Conservation (phyloP, 169 alveolate species). For the Blepharisma undulans region DNA sequence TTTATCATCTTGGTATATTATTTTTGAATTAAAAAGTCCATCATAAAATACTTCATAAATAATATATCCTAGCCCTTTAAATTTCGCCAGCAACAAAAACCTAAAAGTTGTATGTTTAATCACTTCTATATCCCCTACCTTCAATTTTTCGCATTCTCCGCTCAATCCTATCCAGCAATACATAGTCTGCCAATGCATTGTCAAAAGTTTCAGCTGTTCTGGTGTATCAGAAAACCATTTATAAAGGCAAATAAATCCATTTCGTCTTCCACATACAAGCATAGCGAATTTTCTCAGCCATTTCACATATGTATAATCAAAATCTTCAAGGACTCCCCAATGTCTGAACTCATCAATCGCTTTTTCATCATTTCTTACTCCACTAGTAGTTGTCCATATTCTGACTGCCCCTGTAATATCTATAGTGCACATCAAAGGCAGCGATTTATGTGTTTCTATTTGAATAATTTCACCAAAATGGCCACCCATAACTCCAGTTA, state of each 20-base stretch:
- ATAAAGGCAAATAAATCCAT: no score
- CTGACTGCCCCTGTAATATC: neutral
- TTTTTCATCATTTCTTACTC: neutral
- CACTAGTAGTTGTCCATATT: neutral
- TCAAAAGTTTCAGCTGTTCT: neutral
- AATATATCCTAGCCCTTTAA: no score
- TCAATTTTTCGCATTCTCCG: neutral
- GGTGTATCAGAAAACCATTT: neutral
- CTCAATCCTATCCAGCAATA: neutral
- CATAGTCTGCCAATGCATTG: neutral
- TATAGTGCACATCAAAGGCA: neutral
- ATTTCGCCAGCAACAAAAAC: neutral
- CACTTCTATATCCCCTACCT: neutral
- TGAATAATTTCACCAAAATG: neutral
- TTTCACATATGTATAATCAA: neutral
- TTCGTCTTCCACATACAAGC: neutral
- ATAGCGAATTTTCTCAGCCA: neutral
- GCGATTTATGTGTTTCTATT: neutral
- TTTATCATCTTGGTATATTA: no score
- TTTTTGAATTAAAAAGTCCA: no score
- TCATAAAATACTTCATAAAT: no score
- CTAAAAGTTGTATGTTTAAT: slow-evolving; percentile 10
- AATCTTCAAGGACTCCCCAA: slow-evolving; percentile 24
- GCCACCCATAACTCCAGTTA: slow-evolving; percentile 23
- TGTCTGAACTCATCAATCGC: neutral